Percentiles rank a stretch among this genome's conserved stretches.
Evolutionary conservation across 306 rosid genomes (phyloP).

Genomic region (Prunus kanzakura): DNA sequence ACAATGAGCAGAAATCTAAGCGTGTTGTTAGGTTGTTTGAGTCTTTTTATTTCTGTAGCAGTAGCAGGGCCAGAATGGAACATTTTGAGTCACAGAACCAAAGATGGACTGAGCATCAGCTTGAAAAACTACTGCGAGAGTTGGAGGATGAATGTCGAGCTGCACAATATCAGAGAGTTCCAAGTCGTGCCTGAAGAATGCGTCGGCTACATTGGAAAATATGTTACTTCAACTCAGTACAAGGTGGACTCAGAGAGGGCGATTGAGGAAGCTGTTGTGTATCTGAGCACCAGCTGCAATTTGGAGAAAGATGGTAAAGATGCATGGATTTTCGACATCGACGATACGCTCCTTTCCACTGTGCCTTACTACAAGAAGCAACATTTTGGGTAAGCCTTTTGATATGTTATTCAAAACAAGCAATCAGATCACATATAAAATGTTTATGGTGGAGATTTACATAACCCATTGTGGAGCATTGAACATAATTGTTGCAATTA

Average conservation of each 20-base stretch:
- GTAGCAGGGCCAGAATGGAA: conserved; percentile 56
- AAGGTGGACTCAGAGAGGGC: conserved; percentile 47
- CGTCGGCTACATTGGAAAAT: conserved; percentile 38
- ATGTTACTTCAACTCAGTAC: conserved; percentile 50
- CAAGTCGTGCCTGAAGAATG: conserved; percentile 67
- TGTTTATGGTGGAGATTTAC: too few relatives aligned
- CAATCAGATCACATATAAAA: neutral
- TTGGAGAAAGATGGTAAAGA: conserved; percentile 50
- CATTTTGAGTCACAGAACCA: conserved; percentile 43
- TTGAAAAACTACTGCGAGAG: conserved; percentile 62
- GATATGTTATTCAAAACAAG: neutral
- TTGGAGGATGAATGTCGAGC: conserved; percentile 74
- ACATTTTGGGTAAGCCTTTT: conserved; percentile 38
- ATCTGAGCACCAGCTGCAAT: conserved; percentile 46
- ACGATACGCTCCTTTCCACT: conserved; percentile 56
- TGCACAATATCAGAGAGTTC: conserved; percentile 56
- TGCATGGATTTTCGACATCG: conserved; percentile 80
- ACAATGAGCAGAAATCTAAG: conserved; percentile 31
- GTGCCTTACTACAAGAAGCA: conserved; percentile 54
- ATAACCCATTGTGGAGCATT: too few relatives aligned
- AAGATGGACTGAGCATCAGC: conserved; percentile 32
- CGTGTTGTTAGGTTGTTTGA: conserved; percentile 17
- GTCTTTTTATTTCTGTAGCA: conserved; percentile 28
- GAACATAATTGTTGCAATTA: neutral
- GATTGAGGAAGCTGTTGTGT: conserved; percentile 43